Percentiles rank a stretch among this genome's conserved stretches.
These are phyloP conservation scores for Nemophila menziesii DNA, from an alignment of 257 asterid genomes.

Conservation along the genomic window DNA sequence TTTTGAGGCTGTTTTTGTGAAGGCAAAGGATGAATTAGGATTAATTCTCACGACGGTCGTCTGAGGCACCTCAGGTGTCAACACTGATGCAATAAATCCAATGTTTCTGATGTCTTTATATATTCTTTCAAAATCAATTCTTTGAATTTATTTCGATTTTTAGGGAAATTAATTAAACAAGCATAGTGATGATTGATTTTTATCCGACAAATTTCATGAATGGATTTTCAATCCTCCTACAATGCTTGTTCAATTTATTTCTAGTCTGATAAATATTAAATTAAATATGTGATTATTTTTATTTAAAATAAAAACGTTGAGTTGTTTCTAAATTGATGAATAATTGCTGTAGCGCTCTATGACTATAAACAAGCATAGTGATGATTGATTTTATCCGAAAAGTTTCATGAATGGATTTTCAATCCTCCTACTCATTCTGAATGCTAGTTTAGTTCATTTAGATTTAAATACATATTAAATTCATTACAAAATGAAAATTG, in stretches of 20 bases:
- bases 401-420: constrained; percentile 47
- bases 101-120: constrained; percentile 29
- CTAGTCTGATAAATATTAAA: no score
- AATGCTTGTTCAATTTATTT: no score
- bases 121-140: background rate
- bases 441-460: constrained; percentile 19
- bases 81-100: constrained; percentile 40
- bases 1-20: background rate
- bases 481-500: no score
- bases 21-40: constrained; percentile 51
- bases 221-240: no score
- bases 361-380: no score
- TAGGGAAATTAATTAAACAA: background rate
- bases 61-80: constrained; percentile 43
- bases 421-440: constrained; percentile 97
- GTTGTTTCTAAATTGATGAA: no score
- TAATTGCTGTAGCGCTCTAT: no score
- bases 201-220: constrained; percentile 41
- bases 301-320: no score
- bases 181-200: constrained; percentile 43
- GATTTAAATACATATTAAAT: no score
- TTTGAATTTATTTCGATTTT: background rate
- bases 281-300: no score
- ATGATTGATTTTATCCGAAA: no score
- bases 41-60: constrained; percentile 84